A percentile compares a stretch with the other conserved stretches of the same genome.
These are phyloP conservation scores for Serendipita sp. DNA, from an alignment of 768 basidiomycete genomes.

Conservation along the genomic window DNA sequence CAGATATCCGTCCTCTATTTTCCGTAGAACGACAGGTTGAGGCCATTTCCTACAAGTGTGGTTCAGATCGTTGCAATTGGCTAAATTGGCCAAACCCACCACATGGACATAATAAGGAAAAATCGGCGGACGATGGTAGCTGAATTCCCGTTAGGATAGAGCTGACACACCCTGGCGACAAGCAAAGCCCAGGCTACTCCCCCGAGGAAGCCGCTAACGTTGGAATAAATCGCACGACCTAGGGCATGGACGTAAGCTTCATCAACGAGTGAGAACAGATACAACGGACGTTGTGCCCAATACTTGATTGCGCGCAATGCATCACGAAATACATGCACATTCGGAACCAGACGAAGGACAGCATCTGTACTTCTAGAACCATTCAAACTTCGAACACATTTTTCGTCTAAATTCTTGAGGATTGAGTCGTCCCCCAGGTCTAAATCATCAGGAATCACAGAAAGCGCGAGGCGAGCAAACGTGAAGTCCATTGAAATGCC, in stretches of 20 bases:
- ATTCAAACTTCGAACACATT: conserved; percentile 86
- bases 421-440: conserved; percentile 83
- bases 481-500: conserved; percentile 90
- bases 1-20: conserved; percentile 87
- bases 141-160: conserved; percentile 89
- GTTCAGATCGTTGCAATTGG: not conserved
- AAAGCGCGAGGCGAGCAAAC: conserved; percentile 75
- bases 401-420: conserved; percentile 81
- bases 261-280: not conserved
- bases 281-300: conserved; percentile 79
- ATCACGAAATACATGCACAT: conserved; percentile 87
- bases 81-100: conserved; percentile 33
- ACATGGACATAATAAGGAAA: conserved; percentile 96
- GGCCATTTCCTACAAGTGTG: conserved; percentile 74
- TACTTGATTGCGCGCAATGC: conserved; percentile 90
- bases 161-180: conserved; percentile 96
- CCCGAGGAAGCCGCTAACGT: conserved; percentile 93
- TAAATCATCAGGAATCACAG: conserved; percentile 82
- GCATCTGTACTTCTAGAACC: conserved; percentile 96
- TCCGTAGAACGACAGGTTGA: conserved; percentile 90
- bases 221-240: conserved; percentile 96
- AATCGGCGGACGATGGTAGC: conserved; percentile 94
- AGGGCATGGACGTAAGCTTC: conserved; percentile 3
- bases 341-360: conserved; percentile 85
- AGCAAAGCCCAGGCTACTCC: conserved; percentile 99